Conservation (phyloP, 2,329 filamentous ascomycete genomes). For the Trichoderma endophyticum region DNA sequence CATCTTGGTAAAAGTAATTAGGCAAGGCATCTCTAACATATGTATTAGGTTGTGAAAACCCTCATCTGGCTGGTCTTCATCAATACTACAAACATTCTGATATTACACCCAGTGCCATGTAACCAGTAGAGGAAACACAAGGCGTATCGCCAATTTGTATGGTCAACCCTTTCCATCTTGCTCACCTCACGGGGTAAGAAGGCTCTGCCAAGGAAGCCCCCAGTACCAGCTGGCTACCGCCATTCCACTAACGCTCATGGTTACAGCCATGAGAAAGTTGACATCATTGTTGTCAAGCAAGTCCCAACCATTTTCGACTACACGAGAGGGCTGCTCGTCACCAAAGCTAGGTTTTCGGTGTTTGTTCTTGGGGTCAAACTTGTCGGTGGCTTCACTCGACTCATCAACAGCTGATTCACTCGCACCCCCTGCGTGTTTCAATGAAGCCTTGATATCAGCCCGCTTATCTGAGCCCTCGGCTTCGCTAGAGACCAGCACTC, state of each 20-base stretch:
- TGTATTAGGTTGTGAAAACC: neutral
- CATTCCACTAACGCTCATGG: slow-evolving; percentile 79
- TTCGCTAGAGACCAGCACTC: slow-evolving; percentile 47
- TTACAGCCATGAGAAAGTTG: slow-evolving; percentile 84
- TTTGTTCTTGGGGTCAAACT: slow-evolving; percentile 50
- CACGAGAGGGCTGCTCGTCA: slow-evolving; percentile 56
- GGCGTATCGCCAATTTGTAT: neutral
- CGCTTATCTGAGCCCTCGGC: slow-evolving; percentile 31
- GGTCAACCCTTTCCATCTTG: neutral
- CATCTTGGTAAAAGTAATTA: neutral
- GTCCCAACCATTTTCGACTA: slow-evolving; percentile 65
- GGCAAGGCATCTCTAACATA: neutral
- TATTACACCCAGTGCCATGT: neutral
- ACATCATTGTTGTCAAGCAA: slow-evolving; percentile 93
- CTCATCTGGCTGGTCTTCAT: neutral
- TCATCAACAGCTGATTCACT: slow-evolving; percentile 34
- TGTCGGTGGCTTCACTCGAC: slow-evolving; percentile 37
- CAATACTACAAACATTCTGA: neutral
- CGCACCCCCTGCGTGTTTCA: slow-evolving; percentile 42
- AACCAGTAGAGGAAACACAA: neutral
- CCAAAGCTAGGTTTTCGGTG: slow-evolving; percentile 52
- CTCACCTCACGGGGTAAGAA: neutral
- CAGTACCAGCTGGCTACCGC: slow-evolving; percentile 58
- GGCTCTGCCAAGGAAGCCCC: slow-evolving; percentile 43
- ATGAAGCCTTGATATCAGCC: slow-evolving; percentile 39